Base-by-base conservation (phyloP, 768 basidiomycete genomes). In the Mycena venus region DNA sequence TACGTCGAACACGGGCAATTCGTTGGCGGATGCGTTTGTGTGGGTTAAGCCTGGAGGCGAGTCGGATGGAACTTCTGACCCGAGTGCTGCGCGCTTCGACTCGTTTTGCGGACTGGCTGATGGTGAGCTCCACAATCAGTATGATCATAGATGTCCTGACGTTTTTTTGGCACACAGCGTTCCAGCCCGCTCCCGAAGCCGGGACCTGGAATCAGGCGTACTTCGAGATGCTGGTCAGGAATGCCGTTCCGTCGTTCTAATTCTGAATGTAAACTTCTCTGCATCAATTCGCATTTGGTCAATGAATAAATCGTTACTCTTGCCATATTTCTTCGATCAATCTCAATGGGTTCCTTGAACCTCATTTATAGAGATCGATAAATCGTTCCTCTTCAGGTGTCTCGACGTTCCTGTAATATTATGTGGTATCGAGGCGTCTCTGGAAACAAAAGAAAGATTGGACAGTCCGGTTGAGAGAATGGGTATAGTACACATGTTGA, bases 31-130 rank as follows among this genome's bases (percentile, higher is more conserved):
- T 78, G 83, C 91, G 59, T 89, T 92, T 78, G 90, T 91, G 73
- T 92, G 91, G 91, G 87, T 90, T 76, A 92, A 92, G 85, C 91
- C 91, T 44, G 91, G 91, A 86, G 91, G 91, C 78, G 91, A 92
- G 83, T 90, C 87, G 75, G 91, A 92, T 78, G 91, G 91, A 78
- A 92, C 91, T 38, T 87, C 84, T 73, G 87, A 92, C 86, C 86
- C 84, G 59, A 88, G 89, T 19, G 83, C 91, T 27, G 78, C 86
- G 17, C 87, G 90, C 61, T 91, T 85, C 80, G 91, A 92, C 76
- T 80, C 83, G 27, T 86, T 87, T 73, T 91, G 90, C 79, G 85
- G 85, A 64, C 79, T 74, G 87, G 34, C 89, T 65, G 90, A 91
- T 80, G 89, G 90, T 71, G 79, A 82, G 42, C 83, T 84, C 70